Percentiles rank a stretch among this genome's conserved stretches.
Conservation (phyloP, 192 early-diverging fungal genomes). For the Pilobolus umbonatus region DNA sequence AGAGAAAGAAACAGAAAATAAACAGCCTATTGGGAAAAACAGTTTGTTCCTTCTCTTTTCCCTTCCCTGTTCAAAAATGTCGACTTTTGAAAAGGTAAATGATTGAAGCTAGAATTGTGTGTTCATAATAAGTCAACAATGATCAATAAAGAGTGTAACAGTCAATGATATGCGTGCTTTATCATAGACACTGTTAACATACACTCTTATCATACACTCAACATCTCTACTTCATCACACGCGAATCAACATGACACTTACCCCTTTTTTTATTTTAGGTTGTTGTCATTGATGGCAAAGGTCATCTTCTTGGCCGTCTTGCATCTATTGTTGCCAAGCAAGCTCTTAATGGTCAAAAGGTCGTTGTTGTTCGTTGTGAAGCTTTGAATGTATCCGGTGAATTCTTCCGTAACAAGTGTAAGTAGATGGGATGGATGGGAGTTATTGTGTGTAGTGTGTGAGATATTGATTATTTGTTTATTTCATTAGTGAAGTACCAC, state of each 20-base stretch:
- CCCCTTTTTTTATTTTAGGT: constrained; percentile 67
- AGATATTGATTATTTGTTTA: neutral
- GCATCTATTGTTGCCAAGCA: constrained; percentile 98
- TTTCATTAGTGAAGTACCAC: constrained; percentile 81
- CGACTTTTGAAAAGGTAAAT: constrained; percentile 2
- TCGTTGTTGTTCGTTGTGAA: constrained; percentile 97
- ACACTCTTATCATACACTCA: neutral
- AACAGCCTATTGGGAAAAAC: no score
- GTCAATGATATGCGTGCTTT: neutral
- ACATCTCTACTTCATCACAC: no score
- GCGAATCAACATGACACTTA: no score
- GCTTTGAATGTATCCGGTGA: constrained; percentile 97
- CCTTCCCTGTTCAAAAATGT: neutral
- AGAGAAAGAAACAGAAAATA: no score
- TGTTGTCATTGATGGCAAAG: constrained; percentile 98
- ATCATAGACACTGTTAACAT: neutral
- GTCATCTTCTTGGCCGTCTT: constrained; percentile 96
- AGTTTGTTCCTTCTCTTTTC: neutral
- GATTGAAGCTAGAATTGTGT: neutral
- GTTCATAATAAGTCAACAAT: neutral
- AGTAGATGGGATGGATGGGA: no score
- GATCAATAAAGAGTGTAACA: neutral
- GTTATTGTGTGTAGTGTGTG: neutral
- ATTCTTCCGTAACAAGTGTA: constrained; percentile 99
- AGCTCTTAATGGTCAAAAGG: constrained; percentile 94